Evolutionary conservation across 805 yeast species (phyloP).

Genomic region (Grigorovia yakushimaensis): DNA sequence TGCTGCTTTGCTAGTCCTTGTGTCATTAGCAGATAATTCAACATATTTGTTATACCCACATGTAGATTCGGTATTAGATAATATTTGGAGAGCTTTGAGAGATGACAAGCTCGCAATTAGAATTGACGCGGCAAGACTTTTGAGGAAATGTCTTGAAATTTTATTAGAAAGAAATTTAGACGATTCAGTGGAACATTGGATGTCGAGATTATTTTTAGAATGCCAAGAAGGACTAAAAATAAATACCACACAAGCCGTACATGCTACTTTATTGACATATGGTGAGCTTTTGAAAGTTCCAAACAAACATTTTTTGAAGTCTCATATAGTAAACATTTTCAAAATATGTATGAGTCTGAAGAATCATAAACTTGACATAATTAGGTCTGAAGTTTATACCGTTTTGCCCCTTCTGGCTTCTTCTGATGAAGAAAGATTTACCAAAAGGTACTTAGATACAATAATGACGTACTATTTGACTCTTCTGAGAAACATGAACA

Average conservation of each 20-base stretch:
- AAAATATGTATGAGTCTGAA: slow-evolving; percentile 64
- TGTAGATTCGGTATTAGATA: slow-evolving; percentile 67
- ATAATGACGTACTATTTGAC: slow-evolving; percentile 68
- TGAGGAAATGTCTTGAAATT: slow-evolving; percentile 69
- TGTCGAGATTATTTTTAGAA: slow-evolving; percentile 55
- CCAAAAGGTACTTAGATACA: slow-evolving; percentile 69
- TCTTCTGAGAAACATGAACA: slow-evolving; percentile 60
- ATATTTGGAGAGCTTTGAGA: slow-evolving; percentile 79
- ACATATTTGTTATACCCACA: slow-evolving; percentile 76
- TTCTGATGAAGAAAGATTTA: slow-evolving; percentile 66
- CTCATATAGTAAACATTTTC: slow-evolving; percentile 67
- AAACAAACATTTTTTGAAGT: slow-evolving; percentile 62
- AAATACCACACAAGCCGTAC: slow-evolving; percentile 59
- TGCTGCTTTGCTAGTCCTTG: slow-evolving; percentile 77
- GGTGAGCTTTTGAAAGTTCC: slow-evolving; percentile 58
- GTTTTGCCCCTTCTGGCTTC: slow-evolving; percentile 77
- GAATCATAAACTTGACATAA: slow-evolving; percentile 64
- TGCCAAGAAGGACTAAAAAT: slow-evolving; percentile 51
- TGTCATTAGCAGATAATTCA: slow-evolving; percentile 76
- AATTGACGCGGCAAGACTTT: slow-evolving; percentile 72
- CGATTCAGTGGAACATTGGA: slow-evolving; percentile 60
- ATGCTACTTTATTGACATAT: slow-evolving; percentile 76
- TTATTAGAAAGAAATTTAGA: slow-evolving; percentile 69
- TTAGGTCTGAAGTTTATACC: slow-evolving; percentile 76
- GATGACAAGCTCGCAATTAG: slow-evolving; percentile 70